Base-by-base conservation (phyloP, 2,329 filamentous ascomycete genomes). In the Pseudovirgaria hyperparasitica region DNA sequence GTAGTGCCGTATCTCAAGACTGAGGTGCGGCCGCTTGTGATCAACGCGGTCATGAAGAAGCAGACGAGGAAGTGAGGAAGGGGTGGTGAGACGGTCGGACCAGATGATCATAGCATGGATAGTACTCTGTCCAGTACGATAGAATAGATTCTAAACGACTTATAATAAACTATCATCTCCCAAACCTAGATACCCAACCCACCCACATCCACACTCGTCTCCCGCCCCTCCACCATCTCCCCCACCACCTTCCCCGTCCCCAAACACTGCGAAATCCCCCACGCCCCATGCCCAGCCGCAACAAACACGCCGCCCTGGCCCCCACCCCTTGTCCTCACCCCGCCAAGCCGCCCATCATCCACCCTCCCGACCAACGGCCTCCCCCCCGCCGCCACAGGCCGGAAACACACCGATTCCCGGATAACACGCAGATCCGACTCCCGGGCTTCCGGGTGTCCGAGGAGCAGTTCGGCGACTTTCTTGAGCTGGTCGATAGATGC, bases 221-320 rank as follows among this genome's bases (percentile, higher is more conserved):
- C 47, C 33, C 61, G 54, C 2, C 71, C 74, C 39, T 70, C 62
- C 22, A 82, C 62, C 64, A 85, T 62, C 54, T 85, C 78, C 8
- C 75, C 66, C 55, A 85, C 57, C 5, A 82, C 70, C 37, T 68
- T 67, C 0, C 80, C 81, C 1, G 77, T 85, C 2, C 78, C 80
- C 16, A 82, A 52, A 10, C 47, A 48, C 29, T 57, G 55, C 19
- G 54, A 55, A 11, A 62, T 54, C 18, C 79, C 80, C 80, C 80
- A 86, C 0, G 79, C 75, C 1, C 79, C 80, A 57, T 86, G 80
- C 0, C 81, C 80, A 4, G 74, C 63, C 2, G 75, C 72, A 19
- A 85, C 48, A 45, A 70, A 86, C 0, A 87, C 73, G 4, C 79
- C 78, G 2, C 76, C 72, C 1, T 60, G 58, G 1, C 41, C 42